These are phyloP conservation scores for Cryphonectria japonica DNA, from an alignment of 2,329 filamentous ascomycete species.

Conservation along the genomic window DNA sequence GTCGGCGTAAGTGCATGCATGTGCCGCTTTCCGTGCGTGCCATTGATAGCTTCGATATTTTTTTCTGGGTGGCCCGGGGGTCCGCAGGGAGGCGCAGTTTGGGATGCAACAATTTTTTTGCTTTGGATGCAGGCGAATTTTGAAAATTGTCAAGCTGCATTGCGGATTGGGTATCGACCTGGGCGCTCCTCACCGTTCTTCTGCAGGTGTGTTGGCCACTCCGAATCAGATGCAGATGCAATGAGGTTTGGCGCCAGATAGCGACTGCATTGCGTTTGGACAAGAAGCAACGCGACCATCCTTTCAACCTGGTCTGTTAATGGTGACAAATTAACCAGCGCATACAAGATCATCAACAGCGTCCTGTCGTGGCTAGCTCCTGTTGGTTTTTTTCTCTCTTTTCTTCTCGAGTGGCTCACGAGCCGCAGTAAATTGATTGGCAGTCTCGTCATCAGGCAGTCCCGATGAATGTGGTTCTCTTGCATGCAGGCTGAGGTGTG, in stretches of 20 bases:
- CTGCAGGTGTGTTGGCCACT: constrained; percentile 25
- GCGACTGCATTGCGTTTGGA: constrained; percentile 7
- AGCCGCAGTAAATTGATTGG: not conserved
- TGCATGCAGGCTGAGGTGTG: constrained; percentile 8
- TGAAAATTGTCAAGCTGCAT: constrained; percentile 13
- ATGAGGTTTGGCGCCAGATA: constrained; percentile 20
- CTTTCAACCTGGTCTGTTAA: no score
- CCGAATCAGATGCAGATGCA: constrained; percentile 12
- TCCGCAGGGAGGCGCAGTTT: not conserved
- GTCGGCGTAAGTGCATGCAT: constrained; percentile 17
- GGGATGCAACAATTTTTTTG: constrained; percentile 4
- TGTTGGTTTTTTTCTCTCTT: not conserved
- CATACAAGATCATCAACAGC: not conserved
- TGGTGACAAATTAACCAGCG: not conserved
- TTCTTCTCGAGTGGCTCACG: not conserved
- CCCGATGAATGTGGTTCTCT: not conserved
- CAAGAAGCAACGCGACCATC: not conserved
- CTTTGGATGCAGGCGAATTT: constrained; percentile 14
- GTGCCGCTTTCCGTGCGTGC: constrained; percentile 16
- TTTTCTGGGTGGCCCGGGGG: not conserved
- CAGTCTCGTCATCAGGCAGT: not conserved
- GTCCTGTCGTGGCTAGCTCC: constrained; percentile 14
- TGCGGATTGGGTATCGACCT: constrained; percentile 8
- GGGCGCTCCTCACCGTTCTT: constrained; percentile 28
- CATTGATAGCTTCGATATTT: not conserved